Conservation (phyloP, 768 basidiomycete species). For the Fistulinella prunicolor region DNA sequence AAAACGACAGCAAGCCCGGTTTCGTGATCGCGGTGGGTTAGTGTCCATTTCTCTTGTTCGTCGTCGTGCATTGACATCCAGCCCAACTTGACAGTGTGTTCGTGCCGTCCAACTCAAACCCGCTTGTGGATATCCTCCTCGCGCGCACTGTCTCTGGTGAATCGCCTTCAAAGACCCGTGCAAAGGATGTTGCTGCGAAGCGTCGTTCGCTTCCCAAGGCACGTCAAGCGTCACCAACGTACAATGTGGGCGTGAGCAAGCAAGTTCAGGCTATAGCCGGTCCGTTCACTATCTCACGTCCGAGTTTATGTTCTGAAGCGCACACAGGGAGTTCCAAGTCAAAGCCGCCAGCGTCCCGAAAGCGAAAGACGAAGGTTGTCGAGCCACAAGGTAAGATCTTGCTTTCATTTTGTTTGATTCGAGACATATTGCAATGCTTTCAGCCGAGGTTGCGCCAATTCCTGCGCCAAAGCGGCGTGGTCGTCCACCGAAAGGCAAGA, state of each 20-base stretch:
- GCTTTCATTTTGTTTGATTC: neutral
- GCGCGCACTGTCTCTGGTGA: constrained; percentile 46
- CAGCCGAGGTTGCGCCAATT: neutral
- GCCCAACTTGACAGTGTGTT: constrained; percentile 47
- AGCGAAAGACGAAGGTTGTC: constrained; percentile 7
- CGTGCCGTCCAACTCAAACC: constrained; percentile 48
- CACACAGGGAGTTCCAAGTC: constrained; percentile 15
- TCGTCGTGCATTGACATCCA: neutral
- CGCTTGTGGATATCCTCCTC: constrained; percentile 51
- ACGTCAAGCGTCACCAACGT: constrained; percentile 1
- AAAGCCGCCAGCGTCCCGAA: constrained; percentile 6
- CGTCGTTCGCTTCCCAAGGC: neutral
- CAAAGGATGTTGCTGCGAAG: constrained; percentile 2
- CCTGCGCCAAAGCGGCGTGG: constrained; percentile 18
- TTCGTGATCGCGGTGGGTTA: constrained; percentile 67
- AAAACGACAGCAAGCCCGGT: constrained; percentile 61
- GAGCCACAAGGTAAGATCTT: constrained; percentile 3
- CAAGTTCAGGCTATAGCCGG: constrained; percentile 7
- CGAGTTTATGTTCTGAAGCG: neutral
- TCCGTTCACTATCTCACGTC: constrained; percentile 3
- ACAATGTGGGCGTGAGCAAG: too few species aligned
- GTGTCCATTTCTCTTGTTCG: constrained; percentile 15
- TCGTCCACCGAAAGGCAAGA: constrained; percentile 11
- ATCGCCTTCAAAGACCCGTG: constrained; percentile 38
- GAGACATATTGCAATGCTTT: too few species aligned